Conservation (phyloP, 163 green algal species). For the Coccomyxa subellipsoidea region DNA sequence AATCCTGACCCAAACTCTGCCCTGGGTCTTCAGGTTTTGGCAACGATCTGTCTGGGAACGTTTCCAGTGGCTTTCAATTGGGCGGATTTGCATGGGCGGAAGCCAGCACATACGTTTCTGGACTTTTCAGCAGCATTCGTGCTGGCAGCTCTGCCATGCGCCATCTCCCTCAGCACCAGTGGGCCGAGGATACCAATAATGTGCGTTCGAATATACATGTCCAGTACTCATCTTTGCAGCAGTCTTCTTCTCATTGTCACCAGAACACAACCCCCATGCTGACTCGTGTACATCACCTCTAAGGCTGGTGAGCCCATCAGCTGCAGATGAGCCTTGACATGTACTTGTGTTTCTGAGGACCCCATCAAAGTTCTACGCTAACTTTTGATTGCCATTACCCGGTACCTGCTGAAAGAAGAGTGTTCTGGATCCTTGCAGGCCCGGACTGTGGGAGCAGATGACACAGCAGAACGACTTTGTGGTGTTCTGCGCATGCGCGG, state of each 20-base stretch:
- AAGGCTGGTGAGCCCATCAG: no score
- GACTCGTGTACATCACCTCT: no score
- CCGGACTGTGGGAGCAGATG: background rate
- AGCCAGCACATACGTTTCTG: constrained; percentile 1
- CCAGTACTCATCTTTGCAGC: no score
- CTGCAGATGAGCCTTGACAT: no score
- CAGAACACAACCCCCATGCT: no score
- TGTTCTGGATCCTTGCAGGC: background rate
- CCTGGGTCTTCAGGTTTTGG: background rate
- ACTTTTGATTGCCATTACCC: no score
- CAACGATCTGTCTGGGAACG: background rate
- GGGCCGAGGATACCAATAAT: background rate
- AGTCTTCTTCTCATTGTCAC: no score
- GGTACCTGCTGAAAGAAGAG: background rate
- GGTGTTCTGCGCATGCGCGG: background rate
- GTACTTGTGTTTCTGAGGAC: no score
- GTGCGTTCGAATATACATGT: no score
- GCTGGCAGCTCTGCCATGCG: background rate
- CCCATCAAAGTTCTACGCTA: no score
- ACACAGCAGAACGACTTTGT: background rate
- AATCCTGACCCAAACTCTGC: no score
- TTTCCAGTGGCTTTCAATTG: constrained; percentile 1
- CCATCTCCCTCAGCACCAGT: background rate
- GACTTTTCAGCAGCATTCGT: constrained; percentile 1
- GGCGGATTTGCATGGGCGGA: background rate